Evolutionary conservation across 108 stramenopile species (phyloP).

Genomic region (Stephanodiscus minutulus): DNA sequence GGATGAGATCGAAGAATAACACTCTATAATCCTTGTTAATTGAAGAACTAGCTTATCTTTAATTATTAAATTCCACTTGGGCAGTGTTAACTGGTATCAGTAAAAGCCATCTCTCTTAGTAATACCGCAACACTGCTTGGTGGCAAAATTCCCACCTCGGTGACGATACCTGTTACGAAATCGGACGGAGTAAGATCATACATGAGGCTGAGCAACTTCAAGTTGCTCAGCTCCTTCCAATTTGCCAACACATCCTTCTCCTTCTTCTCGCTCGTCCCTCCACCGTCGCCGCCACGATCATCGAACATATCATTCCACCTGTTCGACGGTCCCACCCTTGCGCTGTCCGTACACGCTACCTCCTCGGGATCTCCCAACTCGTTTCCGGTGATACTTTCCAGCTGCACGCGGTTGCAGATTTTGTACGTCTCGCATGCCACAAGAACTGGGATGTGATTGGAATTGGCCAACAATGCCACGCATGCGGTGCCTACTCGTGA

Average conservation of each 20-base stretch:
- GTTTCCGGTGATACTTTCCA: slow-evolving; percentile 95
- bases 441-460: slow-evolving; percentile 90
- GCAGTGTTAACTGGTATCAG: slow-evolving; percentile 17
- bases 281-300: slow-evolving; percentile 15
- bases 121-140: slow-evolving; percentile 96
- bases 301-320: slow-evolving; percentile 10
- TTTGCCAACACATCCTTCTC: slow-evolving; percentile 45
- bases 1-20: slow-evolving; percentile 18
- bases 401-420: slow-evolving; percentile 95
- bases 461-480: slow-evolving; percentile 91
- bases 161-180: slow-evolving; percentile 95
- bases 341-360: slow-evolving; percentile 52
- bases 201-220: slow-evolving; percentile 86
- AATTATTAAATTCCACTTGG: background rate
- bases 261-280: slow-evolving; percentile 29
- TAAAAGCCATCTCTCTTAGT: slow-evolving; percentile 85
- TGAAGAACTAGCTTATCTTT: background rate
- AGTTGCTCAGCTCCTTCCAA: slow-evolving; percentile 51
- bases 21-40: background rate
- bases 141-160: slow-evolving; percentile 97
- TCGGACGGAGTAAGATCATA: slow-evolving; percentile 97
- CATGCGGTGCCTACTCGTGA: slow-evolving; percentile 93
- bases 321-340: slow-evolving; percentile 43
- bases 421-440: slow-evolving; percentile 99
- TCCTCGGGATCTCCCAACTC: slow-evolving; percentile 94